Conservation (phyloP, 768 basidiomycete genomes). For the Suillus weaverae region DNA sequence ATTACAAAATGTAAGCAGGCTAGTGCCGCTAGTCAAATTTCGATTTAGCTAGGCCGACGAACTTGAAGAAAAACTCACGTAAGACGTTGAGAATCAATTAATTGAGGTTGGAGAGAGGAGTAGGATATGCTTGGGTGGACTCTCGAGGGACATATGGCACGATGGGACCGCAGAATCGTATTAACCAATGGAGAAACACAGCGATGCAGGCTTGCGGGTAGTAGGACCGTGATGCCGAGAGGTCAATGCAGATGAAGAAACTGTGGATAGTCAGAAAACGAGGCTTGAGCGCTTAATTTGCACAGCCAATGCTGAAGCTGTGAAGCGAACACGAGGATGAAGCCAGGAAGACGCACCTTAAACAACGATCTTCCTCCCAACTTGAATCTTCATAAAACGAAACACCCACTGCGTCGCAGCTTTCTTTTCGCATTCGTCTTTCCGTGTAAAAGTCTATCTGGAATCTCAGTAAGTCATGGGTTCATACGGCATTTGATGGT, state of each 20-base stretch:
- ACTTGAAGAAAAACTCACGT: no score
- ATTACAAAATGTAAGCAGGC: no score
- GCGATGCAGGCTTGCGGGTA: neutral
- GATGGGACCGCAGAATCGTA: neutral
- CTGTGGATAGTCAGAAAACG: neutral
- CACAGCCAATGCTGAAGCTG: neutral
- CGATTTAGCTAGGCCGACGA: no score
- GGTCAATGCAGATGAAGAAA: neutral
- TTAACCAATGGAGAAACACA: neutral
- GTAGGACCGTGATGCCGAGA: neutral
- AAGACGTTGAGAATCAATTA: neutral
- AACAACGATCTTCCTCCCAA: no score
- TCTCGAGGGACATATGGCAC: no score
- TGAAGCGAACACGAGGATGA: neutral
- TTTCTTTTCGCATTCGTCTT: neutral
- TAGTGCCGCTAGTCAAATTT: no score
- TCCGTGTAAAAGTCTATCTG: neutral
- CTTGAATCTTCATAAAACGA: neutral
- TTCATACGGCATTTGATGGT: neutral
- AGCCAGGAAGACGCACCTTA: no score
- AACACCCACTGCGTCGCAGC: neutral
- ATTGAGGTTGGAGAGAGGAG: neutral
- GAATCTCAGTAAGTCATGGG: neutral
- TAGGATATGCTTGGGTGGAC: neutral
- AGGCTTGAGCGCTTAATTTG: neutral